Conservation (phyloP, 345 rosid species). For the Melastoma malabathricum region DNA sequence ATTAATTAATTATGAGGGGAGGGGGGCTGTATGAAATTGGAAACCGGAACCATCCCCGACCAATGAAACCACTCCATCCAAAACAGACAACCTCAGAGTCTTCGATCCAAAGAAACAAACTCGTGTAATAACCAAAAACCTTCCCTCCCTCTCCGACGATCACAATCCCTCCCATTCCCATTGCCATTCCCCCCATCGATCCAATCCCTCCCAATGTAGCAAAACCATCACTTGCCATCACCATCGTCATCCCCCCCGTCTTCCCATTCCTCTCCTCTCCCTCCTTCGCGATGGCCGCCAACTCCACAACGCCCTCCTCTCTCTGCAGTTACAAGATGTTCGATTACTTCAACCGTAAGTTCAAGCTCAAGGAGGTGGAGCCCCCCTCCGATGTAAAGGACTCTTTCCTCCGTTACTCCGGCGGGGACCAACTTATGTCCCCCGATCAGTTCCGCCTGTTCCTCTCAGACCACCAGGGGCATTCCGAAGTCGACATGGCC, state of each 20-base stretch:
- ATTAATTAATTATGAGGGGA: no score
- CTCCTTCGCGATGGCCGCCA: no score
- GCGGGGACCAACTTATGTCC: constrained; percentile 29
- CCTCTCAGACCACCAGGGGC: constrained; percentile 40
- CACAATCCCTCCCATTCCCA: background rate
- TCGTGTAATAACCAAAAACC: background rate
- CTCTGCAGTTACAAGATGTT: constrained; percentile 56
- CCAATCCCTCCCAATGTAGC: no score
- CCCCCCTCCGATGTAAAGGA: constrained; percentile 63
- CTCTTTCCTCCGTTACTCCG: constrained; percentile 32
- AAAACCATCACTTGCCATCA: no score
- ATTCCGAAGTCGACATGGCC: constrained; percentile 16
- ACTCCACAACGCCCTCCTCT: background rate
- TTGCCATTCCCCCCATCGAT: background rate
- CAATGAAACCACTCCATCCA: no score
- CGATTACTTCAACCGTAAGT: constrained; percentile 64
- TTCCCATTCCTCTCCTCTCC: no score
- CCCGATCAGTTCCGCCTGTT: constrained; percentile 44
- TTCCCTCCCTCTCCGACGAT: no score
- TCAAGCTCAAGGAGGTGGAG: constrained; percentile 57
- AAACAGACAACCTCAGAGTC: background rate
- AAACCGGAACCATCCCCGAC: no score
- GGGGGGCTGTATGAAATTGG: no score
- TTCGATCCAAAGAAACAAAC: background rate
- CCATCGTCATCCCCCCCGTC: no score